Evolutionary conservation across 495 filamentous ascomycete species (phyloP).

Genomic region (Entonaema liquescens): DNA sequence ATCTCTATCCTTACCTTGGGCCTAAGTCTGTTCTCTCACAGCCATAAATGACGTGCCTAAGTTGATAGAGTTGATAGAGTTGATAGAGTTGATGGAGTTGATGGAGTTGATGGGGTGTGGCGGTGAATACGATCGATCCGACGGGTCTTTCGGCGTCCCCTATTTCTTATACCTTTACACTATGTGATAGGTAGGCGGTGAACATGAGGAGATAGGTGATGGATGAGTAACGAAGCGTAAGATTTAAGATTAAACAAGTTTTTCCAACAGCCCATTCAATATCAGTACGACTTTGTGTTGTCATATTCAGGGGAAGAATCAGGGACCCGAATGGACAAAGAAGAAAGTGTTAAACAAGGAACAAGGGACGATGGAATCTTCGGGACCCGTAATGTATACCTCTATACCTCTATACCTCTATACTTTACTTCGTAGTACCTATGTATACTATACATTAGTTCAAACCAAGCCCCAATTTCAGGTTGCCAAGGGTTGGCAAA

Average conservation of each 20-base stretch:
- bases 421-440: too few relatives aligned
- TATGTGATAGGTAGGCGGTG: conserved; percentile 13
- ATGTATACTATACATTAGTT: not conserved
- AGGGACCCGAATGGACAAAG: not conserved
- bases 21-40: conserved; percentile 20
- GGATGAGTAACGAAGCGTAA: not conserved
- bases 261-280: not conserved
- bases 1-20: conserved; percentile 12
- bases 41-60: conserved; percentile 21
- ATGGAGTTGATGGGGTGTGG: conserved; percentile 23
- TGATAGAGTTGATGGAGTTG: too few relatives aligned
- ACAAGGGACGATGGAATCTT: conserved; percentile 26
- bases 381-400: conserved; percentile 16
- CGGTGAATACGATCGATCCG: conserved; percentile 35
- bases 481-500: conserved; percentile 36
- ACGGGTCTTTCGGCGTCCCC: conserved; percentile 20
- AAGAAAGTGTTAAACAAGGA: not conserved
- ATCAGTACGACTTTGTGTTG: not conserved
- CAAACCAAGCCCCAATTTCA: conserved; percentile 26
- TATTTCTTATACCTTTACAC: not conserved
- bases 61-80: too few relatives aligned
- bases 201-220: not conserved
- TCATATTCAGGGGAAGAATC: conserved; percentile 17
- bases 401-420: too few relatives aligned
- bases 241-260: not conserved